Evolutionary conservation across 805 yeast species (phyloP).

Genomic region (Wickerhamiella sorbophila): DNA sequence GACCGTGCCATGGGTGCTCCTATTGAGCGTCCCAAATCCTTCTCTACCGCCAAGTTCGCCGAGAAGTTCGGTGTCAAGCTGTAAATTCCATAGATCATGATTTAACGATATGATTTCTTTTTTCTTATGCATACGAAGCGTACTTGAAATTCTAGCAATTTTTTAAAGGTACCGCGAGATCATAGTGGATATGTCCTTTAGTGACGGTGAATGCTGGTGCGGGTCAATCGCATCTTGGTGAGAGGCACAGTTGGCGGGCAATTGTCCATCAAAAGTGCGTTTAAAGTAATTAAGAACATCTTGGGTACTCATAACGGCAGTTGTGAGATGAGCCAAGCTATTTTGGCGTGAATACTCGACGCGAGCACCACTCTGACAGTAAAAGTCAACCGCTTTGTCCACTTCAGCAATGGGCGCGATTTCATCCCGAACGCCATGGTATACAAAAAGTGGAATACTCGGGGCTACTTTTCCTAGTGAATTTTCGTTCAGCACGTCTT

Average conservation of each 20-base stretch:
- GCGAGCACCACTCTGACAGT: slow-evolving; percentile 10
- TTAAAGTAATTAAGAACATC: background rate
- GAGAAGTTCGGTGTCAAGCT: slow-evolving; percentile 31
- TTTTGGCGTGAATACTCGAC: background rate
- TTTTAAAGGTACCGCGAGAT: background rate
- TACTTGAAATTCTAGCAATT: background rate
- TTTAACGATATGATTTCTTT: slow-evolving; percentile 2
- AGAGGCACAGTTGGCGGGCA: background rate
- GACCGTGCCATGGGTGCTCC: slow-evolving; percentile 74
- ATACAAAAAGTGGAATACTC: slow-evolving; percentile 15
- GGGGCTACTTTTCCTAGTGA: slow-evolving; percentile 17
- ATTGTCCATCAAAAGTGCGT: background rate
- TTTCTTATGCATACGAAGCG: background rate
- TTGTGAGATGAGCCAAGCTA: background rate
- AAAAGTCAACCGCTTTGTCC: slow-evolving; percentile 10
- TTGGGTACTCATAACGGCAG: background rate
- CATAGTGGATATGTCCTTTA: background rate
- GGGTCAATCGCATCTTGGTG: background rate
- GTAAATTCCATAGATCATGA: slow-evolving; percentile 1
- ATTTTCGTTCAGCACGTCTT: slow-evolving; percentile 11
- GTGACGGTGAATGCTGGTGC: background rate
- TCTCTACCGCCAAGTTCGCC: slow-evolving; percentile 85
- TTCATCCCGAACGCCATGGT: slow-evolving; percentile 20
- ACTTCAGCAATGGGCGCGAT: slow-evolving; percentile 13
- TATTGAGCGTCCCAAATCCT: slow-evolving; percentile 82